Conservation (phyloP, 225 moss, liverwort and hornwort species). For the Pseudoscleropodium purum region DNA sequence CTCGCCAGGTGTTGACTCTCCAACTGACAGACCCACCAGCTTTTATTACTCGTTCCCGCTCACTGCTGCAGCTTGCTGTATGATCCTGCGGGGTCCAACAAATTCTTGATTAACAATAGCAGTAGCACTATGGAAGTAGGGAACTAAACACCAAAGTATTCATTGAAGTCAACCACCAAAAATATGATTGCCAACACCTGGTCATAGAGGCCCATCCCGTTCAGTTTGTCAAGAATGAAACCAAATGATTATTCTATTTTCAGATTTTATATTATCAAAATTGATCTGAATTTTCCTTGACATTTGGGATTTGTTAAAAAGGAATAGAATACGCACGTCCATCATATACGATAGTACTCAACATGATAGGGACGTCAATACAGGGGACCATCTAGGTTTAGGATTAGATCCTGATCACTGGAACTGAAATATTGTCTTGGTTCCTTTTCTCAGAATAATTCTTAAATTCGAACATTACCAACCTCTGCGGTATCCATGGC, state of each 20-base stretch:
- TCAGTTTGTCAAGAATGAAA: background rate
- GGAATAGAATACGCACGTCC: background rate
- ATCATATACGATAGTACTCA: background rate
- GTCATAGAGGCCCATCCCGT: background rate
- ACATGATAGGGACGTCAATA: background rate
- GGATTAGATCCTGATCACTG: background rate
- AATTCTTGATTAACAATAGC: background rate
- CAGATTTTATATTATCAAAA: background rate
- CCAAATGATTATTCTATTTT: background rate
- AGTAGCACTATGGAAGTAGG: background rate
- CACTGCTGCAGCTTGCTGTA: conserved; percentile 46
- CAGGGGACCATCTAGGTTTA: background rate
- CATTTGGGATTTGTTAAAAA: background rate
- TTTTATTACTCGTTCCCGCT: conserved; percentile 46
- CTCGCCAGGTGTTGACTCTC: conserved; percentile 60
- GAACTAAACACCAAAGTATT: background rate
- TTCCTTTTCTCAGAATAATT: background rate
- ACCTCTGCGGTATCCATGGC: too few relatives aligned
- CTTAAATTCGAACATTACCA: background rate
- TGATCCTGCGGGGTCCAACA: conserved; percentile 38
- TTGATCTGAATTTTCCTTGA: background rate
- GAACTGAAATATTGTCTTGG: background rate
- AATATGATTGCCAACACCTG: background rate
- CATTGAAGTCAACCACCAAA: background rate
- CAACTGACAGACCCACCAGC: conserved; percentile 54